Conservation (phyloP, 1,139 yeast species). For the Geotrichum restrictum region DNA sequence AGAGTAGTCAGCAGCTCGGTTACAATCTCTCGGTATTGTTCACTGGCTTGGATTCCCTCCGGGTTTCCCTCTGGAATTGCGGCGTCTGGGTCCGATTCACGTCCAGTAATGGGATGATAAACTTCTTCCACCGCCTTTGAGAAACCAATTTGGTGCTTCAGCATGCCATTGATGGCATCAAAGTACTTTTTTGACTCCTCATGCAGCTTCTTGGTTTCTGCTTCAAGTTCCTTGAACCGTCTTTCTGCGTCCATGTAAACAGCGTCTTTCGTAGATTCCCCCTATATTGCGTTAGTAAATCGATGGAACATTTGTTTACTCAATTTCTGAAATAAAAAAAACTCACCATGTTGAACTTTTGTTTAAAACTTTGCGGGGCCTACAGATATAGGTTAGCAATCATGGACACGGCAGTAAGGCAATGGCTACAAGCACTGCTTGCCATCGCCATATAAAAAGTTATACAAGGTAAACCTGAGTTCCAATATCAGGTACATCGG, state of each 20-base stretch:
- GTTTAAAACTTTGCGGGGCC: conserved; percentile 51
- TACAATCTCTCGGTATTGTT: conserved; percentile 82
- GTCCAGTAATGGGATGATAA: conserved; percentile 91
- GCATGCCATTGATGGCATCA: conserved; percentile 86
- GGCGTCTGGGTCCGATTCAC: conserved; percentile 81
- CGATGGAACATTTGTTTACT: background rate
- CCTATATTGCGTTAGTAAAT: conserved; percentile 40
- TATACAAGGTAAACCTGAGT: background rate
- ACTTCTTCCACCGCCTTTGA: conserved; percentile 92
- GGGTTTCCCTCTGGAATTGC: conserved; percentile 88
- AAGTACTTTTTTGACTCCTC: conserved; percentile 87
- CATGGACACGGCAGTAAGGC: no score
- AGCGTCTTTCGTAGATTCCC: conserved; percentile 75
- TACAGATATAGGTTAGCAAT: conserved; percentile 18
- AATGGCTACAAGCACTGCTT: background rate
- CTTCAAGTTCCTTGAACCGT: conserved; percentile 85
- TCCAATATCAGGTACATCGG: conserved; percentile 1
- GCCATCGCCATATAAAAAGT: background rate
- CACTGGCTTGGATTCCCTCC: conserved; percentile 90
- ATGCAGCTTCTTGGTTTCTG: conserved; percentile 81
- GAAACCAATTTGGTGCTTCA: conserved; percentile 86
- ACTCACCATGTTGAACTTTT: conserved; percentile 40
- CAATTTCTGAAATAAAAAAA: background rate
- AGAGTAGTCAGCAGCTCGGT: conserved; percentile 76
- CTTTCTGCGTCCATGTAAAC: conserved; percentile 94